Conservation (phyloP, 306 rosid genomes). For the Casuarina glauca region DNA sequence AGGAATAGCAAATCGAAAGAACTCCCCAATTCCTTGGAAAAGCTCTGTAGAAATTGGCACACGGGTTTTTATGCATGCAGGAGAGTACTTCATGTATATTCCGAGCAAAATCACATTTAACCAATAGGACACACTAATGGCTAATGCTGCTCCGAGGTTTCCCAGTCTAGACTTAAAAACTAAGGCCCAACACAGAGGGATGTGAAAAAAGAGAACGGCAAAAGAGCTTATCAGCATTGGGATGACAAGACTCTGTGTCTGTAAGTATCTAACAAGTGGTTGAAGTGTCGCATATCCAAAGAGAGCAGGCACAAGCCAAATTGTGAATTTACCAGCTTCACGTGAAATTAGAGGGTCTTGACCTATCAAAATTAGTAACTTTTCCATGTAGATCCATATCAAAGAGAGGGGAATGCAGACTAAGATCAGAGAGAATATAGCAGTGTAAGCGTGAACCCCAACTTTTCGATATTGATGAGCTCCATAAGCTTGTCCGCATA, state of each 20-base stretch:
- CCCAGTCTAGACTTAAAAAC: slow-evolving; percentile 55
- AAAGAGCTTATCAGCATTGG: slow-evolving; percentile 61
- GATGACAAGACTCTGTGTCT: slow-evolving; percentile 58
- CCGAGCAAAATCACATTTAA: slow-evolving; percentile 54
- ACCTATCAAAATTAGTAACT: slow-evolving; percentile 53
- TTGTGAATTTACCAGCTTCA: slow-evolving; percentile 60
- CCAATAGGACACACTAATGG: slow-evolving; percentile 70
- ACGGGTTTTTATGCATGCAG: slow-evolving; percentile 51
- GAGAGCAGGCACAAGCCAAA: slow-evolving; percentile 73
- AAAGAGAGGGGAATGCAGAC: slow-evolving; percentile 62
- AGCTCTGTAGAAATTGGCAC: slow-evolving; percentile 53
- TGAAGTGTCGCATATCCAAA: slow-evolving; percentile 65
- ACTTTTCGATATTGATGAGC: slow-evolving; percentile 48
- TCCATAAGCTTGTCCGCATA: slow-evolving; percentile 65
- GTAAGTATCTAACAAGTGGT: slow-evolving; percentile 63
- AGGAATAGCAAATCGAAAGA: slow-evolving; percentile 66
- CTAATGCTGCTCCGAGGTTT: slow-evolving; percentile 71
- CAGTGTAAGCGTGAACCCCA: slow-evolving; percentile 55
- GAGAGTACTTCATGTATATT: slow-evolving; percentile 53
- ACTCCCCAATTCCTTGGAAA: slow-evolving; percentile 53
- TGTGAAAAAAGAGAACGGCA: slow-evolving; percentile 40
- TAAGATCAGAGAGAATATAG: slow-evolving; percentile 54
- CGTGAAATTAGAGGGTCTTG: slow-evolving; percentile 77
- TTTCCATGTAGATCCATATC: slow-evolving; percentile 60
- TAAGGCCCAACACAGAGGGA: slow-evolving; percentile 67